These are phyloP conservation scores for Phialophora macrospora DNA, from an alignment of 2,329 filamentous ascomycete genomes.

Conservation along the genomic window DNA sequence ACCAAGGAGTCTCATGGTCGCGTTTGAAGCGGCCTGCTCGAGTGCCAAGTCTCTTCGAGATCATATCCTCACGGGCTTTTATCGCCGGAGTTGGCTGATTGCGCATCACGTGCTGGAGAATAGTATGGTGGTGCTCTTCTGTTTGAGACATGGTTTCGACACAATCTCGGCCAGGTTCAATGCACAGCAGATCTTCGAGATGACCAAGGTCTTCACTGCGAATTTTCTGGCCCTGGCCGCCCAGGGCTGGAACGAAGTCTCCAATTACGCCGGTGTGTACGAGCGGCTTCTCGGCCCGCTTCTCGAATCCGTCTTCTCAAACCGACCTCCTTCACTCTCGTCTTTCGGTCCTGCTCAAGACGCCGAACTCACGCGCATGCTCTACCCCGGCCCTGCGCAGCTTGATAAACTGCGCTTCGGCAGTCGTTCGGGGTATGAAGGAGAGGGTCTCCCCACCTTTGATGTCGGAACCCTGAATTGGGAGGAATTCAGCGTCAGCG, in stretches of 20 bases:
- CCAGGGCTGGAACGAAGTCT: conserved; percentile 44
- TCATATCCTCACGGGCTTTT: conserved; percentile 40
- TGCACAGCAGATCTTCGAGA: conserved; percentile 43
- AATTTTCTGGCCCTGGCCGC: conserved; percentile 43
- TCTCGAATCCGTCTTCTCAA: conserved; percentile 43
- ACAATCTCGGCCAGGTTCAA: conserved; percentile 41
- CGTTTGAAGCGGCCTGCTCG: conserved; percentile 40
- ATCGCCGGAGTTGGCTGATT: conserved; percentile 40
- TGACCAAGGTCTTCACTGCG: conserved; percentile 43
- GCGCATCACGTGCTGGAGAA: conserved; percentile 41
- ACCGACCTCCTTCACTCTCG: conserved; percentile 36
- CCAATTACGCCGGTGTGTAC: conserved; percentile 41
- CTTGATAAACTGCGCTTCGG: conserved; percentile 40
- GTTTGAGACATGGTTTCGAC: conserved; percentile 43
- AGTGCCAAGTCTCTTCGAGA: conserved; percentile 39
- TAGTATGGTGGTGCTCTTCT: conserved; percentile 43
- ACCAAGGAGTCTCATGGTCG: conserved; percentile 39
- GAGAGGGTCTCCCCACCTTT: conserved; percentile 45
- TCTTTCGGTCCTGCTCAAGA: conserved; percentile 40
- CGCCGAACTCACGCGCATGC: conserved; percentile 38
- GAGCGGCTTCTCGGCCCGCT: conserved; percentile 42
- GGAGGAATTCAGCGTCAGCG: conserved; percentile 40
- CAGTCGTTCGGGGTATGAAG: conserved; percentile 41
- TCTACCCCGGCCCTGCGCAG: conserved; percentile 40
- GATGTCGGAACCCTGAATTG: conserved; percentile 41